Conservation (phyloP, 108 stramenopile genomes). For the Skeletonema menzelii region DNA sequence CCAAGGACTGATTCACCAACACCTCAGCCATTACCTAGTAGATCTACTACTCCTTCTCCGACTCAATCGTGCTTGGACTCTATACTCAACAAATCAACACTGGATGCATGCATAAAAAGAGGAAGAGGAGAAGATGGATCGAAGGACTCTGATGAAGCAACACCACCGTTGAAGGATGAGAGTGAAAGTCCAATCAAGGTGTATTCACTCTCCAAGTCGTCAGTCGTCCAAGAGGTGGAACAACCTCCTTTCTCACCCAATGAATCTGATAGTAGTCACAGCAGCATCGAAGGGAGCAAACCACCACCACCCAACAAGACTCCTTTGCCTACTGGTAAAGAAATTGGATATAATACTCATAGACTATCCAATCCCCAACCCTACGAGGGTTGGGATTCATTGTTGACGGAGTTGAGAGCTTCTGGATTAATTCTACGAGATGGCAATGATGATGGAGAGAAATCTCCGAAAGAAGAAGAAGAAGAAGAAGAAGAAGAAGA, state of each 20-base stretch:
- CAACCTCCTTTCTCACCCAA: too few species aligned
- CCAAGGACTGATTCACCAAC: neutral
- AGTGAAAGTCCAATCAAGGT: too few species aligned
- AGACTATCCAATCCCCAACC: conserved; percentile 4
- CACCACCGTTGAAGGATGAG: too few species aligned
- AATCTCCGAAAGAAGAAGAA: neutral
- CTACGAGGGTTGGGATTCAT: conserved; percentile 13
- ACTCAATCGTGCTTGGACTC: neutral
- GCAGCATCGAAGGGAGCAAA: conserved; percentile 5
- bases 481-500: neutral
- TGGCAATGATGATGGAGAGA: neutral
- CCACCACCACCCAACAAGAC: neutral
- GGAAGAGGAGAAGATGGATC: too few species aligned
- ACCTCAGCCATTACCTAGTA: neutral
- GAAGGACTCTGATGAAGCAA: too few species aligned
- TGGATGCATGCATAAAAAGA: neutral
- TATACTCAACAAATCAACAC: neutral
- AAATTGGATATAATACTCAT: neutral
- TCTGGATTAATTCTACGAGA: conserved; percentile 2
- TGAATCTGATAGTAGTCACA: too few species aligned
- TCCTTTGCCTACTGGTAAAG: neutral
- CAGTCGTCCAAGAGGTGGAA: too few species aligned
- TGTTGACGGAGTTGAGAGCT: conserved; percentile 14
- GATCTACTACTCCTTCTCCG: neutral
- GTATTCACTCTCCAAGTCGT: too few species aligned